Base-by-base conservation (phyloP, 805 yeast genomes). In the Suhomyces pyralidae region DNA sequence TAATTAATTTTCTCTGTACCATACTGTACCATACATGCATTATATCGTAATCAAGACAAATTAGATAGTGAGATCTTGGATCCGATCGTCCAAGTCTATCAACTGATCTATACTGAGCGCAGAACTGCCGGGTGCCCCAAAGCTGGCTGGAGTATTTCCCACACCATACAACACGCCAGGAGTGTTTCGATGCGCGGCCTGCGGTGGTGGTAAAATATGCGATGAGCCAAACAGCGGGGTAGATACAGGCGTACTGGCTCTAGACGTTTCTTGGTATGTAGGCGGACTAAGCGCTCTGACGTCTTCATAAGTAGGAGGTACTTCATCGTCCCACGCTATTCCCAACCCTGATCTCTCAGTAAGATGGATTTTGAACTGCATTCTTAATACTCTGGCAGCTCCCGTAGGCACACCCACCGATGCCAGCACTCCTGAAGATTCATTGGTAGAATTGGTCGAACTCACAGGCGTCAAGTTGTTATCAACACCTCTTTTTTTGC, bases 251-350 rank as follows among this genome's bases (percentile, higher is more conserved):
- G 70, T 62, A 8, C 43, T 36, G 8, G 48, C 40, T 17, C 24
- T 24, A 1, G 65, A 54, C 0, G 65, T 51, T 45, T 65, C 69
- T 34, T 59, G 59, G 57, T 94, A 93, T 2, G 84, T 82, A 1
- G 99, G 99, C 0, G 99, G 99, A 20, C 92, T 83, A 43, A 90
- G 76, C 0, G 96, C 83, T 26, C 83, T 77, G 19, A 94, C 91
- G 58, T 90, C 93, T 50, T 83, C 90, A 63, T 94, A 94, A 19
- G 91, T 88, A 1, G 99, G 99, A 2, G 99, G 99, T 15, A 96
- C 98, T 69, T 94, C 99, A 65, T 93, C 97, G 69, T 93, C 97
- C 98, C 99, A 94, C 0, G 97, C 88, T 28, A 94, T 90, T 4
- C 99, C 99, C 42, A 94, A 77, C 0, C 99, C 99, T 0, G 96